Conservation (phyloP, 345 rosid species). For the Orychophragmus violaceus region DNA sequence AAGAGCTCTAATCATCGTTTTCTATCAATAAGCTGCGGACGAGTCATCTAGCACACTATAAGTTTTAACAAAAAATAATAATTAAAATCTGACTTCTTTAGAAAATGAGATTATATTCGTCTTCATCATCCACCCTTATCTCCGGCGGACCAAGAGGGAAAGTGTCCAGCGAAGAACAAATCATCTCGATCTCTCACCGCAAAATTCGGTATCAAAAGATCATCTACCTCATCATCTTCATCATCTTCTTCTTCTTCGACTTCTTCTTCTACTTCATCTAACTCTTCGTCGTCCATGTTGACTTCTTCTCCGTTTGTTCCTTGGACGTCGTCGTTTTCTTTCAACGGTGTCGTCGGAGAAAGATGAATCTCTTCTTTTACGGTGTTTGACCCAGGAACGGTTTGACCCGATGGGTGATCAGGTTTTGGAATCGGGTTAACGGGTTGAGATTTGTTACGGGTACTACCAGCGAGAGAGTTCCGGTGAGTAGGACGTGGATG, state of each 20-base stretch:
- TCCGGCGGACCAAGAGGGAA: constrained; percentile 38
- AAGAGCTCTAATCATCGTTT: no score
- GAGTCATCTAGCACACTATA: no score
- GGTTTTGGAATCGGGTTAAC: constrained; percentile 23
- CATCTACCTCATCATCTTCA: constrained; percentile 38
- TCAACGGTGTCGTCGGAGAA: constrained; percentile 53
- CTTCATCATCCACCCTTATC: constrained; percentile 28
- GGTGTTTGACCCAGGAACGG: neutral
- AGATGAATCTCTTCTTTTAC: constrained; percentile 32
- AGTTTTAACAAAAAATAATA: neutral
- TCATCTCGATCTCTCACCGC: constrained; percentile 50
- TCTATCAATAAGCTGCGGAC: no score
- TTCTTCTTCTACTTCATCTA: constrained; percentile 7
- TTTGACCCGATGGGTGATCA: constrained; percentile 4
- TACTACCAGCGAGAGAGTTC: constrained; percentile 88
- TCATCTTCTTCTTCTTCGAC: neutral
- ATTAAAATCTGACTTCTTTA: constrained; percentile 1
- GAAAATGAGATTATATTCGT: constrained; percentile 1
- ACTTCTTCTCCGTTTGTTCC: constrained; percentile 26
- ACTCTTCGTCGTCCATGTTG: constrained; percentile 23
- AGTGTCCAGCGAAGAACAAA: constrained; percentile 33
- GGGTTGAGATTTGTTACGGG: constrained; percentile 48
- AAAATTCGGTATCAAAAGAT: constrained; percentile 52
- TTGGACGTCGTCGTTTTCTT: constrained; percentile 20
- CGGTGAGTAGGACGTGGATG: constrained; percentile 89